A percentile compares a stretch with the other conserved stretches of the same genome.
phyloP scores from a whole-genome alignment of 2,329 filamentous ascomycete species.

The Chaetomium globosum region DNA sequence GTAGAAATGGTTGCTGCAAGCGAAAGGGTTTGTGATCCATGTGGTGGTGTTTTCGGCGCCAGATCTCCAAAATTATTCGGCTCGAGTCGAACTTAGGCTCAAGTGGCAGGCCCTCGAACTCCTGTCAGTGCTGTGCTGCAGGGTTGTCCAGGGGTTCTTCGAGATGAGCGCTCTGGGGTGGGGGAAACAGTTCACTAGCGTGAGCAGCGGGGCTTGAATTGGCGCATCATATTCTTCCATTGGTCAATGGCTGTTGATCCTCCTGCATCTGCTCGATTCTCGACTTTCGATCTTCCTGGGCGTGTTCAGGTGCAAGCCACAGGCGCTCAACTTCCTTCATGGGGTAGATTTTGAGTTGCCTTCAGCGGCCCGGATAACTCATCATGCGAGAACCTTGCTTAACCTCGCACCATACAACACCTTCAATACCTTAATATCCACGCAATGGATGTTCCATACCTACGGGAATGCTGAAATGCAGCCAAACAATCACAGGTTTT shows the following conservation, averaged over 20 bases:
- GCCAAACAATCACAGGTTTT: too few species aligned
- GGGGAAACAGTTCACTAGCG: slow-evolving; percentile 1
- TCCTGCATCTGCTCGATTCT: background rate
- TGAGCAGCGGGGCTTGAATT: background rate
- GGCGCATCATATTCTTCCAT: background rate
- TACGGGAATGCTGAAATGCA: too few species aligned
- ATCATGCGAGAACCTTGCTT: too few species aligned
- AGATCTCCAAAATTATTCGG: too few species aligned
- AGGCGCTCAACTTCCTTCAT: too few species aligned
- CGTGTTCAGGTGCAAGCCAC: too few species aligned
- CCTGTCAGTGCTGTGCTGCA: background rate
- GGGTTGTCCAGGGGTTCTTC: slow-evolving; percentile 1
- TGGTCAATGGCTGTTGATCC: slow-evolving; percentile 10
- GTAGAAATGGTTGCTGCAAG: background rate
- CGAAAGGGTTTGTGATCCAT: slow-evolving; percentile 6
- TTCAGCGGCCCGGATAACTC: too few species aligned
- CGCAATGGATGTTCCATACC: too few species aligned
- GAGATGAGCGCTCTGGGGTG: slow-evolving; percentile 4
- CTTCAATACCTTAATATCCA: too few species aligned
- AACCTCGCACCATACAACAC: too few species aligned
- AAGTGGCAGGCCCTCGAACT: background rate
- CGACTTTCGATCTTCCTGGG: background rate
- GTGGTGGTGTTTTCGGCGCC: background rate
- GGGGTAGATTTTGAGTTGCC: too few species aligned
- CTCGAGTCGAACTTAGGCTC: background rate